Conservation (phyloP, 768 basidiomycete species). For the Mycena leptocephala region DNA sequence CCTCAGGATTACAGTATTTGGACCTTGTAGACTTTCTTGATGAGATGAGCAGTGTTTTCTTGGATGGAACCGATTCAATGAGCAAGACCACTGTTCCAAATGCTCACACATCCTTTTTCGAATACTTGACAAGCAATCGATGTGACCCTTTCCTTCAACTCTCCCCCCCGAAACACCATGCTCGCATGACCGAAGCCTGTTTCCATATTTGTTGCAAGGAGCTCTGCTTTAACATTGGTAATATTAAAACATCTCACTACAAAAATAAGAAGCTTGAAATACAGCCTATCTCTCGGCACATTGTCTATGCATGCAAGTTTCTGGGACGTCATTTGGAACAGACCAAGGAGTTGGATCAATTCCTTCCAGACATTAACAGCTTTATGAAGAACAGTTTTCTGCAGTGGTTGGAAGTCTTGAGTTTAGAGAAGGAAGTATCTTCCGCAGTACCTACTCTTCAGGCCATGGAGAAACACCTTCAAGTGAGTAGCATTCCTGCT, state of each 20-base stretch:
- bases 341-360: background rate
- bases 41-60: background rate
- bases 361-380: background rate
- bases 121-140: background rate
- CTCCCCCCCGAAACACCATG: background rate
- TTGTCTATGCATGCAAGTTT: background rate
- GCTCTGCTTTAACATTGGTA: background rate
- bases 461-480: background rate
- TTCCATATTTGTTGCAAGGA: background rate
- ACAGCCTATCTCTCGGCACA: background rate
- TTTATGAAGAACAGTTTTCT: background rate
- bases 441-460: background rate
- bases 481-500: background rate
- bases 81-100: background rate
- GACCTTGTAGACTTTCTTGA: background rate
- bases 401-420: background rate
- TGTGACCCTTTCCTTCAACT: background rate
- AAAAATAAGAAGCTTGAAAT: background rate
- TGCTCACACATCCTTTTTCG: background rate
- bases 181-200: background rate
- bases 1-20: background rate
- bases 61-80: background rate
- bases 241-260: background rate
- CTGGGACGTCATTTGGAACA: background rate
- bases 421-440: background rate